These are phyloP conservation scores for Ophiostoma ulmi DNA, from an alignment of 2,329 filamentous ascomycete species.

Conservation along the genomic window DNA sequence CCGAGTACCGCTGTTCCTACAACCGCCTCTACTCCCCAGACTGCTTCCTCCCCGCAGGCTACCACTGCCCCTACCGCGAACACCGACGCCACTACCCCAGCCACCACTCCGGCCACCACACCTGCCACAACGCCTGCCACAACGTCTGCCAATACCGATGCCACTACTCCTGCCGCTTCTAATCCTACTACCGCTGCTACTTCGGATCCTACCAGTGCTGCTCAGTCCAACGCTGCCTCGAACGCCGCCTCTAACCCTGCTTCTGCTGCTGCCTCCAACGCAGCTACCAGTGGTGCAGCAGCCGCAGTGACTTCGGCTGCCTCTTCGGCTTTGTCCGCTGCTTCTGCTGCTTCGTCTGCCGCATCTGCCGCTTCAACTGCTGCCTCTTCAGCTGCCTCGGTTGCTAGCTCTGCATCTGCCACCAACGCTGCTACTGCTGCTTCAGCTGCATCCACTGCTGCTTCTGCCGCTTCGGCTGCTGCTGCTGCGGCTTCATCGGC, in stretches of 20 bases:
- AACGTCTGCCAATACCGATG: neutral
- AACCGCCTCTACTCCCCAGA: constrained; percentile 7
- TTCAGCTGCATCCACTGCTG: neutral
- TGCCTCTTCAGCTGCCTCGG: neutral
- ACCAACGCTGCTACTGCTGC: neutral
- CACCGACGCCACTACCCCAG: neutral
- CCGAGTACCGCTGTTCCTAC: neutral
- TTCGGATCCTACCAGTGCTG: neutral
- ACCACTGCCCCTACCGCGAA: neutral
- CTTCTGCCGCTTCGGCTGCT: constrained; percentile 3
- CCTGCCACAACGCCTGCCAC: neutral
- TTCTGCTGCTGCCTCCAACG: neutral
- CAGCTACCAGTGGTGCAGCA: neutral
- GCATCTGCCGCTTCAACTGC: neutral
- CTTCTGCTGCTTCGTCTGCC: constrained; percentile 4
- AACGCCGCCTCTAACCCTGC: neutral
- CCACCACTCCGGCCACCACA: neutral
- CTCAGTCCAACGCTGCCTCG: neutral
- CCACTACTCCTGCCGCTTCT: neutral
- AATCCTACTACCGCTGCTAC: neutral
- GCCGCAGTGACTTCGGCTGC: constrained; percentile 9
- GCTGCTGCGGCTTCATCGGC: constrained; percentile 2
- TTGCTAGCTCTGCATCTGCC: neutral
- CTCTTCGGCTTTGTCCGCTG: constrained; percentile 5
- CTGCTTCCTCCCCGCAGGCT: neutral